Percentiles rank a stretch among this genome's conserved stretches.
Conservation (phyloP, 2,329 filamentous ascomycete species). For the Talaromyces marneffei region DNA sequence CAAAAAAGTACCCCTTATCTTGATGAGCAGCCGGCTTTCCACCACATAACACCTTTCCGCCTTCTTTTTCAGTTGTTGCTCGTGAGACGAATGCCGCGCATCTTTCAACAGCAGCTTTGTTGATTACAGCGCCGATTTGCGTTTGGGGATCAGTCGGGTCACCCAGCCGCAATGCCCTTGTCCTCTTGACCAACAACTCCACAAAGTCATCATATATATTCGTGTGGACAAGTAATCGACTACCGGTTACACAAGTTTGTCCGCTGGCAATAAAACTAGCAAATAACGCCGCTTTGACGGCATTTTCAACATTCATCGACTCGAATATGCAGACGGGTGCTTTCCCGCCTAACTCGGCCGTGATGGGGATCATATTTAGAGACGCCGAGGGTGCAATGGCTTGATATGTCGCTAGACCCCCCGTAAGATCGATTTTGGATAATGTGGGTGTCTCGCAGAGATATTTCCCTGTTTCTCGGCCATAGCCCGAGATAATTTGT, state of each 20-base stretch:
- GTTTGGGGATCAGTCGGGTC: constrained; percentile 52
- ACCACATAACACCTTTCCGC: constrained; percentile 42
- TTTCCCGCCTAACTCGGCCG: constrained; percentile 24
- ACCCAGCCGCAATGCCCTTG: constrained; percentile 51
- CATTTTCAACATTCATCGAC: constrained; percentile 18
- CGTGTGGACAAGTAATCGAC: constrained; percentile 48
- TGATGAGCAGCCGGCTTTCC: constrained; percentile 47
- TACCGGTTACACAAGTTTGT: constrained; percentile 53
- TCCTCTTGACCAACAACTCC: constrained; percentile 41
- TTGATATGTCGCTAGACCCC: constrained; percentile 20
- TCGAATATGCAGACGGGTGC: constrained; percentile 24
- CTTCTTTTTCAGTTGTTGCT: constrained; percentile 31
- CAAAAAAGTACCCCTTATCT: constrained; percentile 50
- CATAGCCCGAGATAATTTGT: constrained; percentile 42
- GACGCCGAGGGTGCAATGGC: constrained; percentile 20
- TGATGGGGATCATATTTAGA: constrained; percentile 20
- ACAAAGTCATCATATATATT: constrained; percentile 38
- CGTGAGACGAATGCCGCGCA: constrained; percentile 36
- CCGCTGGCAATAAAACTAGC: constrained; percentile 50
- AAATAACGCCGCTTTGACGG: constrained; percentile 28
- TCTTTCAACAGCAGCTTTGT: constrained; percentile 36
- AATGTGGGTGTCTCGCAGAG: constrained; percentile 36
- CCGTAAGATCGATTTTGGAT: constrained; percentile 23
- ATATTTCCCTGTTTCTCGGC: constrained; percentile 47
- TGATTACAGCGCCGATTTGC: constrained; percentile 61